Evolutionary conservation across 1,284 basidiomycete genomes (phyloP).

Genomic region (Marasmius sp.): DNA sequence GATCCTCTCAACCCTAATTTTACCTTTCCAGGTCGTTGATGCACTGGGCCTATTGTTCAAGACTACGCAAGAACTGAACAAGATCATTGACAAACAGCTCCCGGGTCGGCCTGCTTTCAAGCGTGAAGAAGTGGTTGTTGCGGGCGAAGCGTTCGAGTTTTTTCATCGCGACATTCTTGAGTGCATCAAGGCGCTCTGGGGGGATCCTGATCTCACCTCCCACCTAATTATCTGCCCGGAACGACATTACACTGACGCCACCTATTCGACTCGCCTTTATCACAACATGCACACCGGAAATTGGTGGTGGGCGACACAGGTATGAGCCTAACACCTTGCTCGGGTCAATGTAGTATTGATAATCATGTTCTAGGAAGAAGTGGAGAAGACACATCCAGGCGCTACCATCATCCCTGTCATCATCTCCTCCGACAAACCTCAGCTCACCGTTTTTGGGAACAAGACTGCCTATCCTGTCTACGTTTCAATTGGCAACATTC

Average conservation of each 20-base stretch:
- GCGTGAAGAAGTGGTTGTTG: slow-evolving; percentile 20
- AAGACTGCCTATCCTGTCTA: too few relatives aligned
- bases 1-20: too few relatives aligned
- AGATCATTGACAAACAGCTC: too few relatives aligned
- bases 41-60: too few relatives aligned
- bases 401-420: not conserved
- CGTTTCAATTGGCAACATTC: too few relatives aligned
- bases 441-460: too few relatives aligned
- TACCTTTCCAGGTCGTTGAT: too few relatives aligned
- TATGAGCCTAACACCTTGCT: slow-evolving; percentile 5
- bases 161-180: slow-evolving; percentile 25
- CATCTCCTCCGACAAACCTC: too few relatives aligned
- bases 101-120: slow-evolving; percentile 22
- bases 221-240: slow-evolving; percentile 17
- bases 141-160: slow-evolving; percentile 24
- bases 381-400: not conserved
- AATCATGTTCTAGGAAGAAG: not conserved
- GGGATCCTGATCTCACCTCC: slow-evolving; percentile 22
- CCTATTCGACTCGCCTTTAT: slow-evolving; percentile 12
- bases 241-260: slow-evolving; percentile 15
- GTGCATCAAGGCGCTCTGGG: slow-evolving; percentile 26
- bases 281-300: slow-evolving; percentile 26
- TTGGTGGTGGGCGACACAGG: slow-evolving; percentile 27
- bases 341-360: not conserved
- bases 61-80: too few relatives aligned